These are phyloP conservation scores for Colletotrichum tofieldiae DNA, from an alignment of 2,329 filamentous ascomycete species.

Conservation along the genomic window DNA sequence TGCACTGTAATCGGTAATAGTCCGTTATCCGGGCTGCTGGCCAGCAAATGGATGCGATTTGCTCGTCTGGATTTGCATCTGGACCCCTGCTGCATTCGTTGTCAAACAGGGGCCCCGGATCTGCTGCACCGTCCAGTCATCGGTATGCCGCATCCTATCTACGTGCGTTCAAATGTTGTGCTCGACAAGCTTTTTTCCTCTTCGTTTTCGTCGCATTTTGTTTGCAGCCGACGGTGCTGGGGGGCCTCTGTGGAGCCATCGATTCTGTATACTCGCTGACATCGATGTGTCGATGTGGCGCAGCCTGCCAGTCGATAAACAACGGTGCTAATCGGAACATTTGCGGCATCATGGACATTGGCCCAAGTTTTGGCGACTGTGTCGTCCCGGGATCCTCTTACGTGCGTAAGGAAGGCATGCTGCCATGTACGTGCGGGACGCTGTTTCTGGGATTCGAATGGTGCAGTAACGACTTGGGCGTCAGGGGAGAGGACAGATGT, in stretches of 20 bases:
- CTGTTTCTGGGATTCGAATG: background rate
- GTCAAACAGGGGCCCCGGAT: conserved; percentile 29
- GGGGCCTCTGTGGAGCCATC: background rate
- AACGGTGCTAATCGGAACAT: background rate
- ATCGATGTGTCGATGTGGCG: background rate
- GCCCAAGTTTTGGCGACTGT: background rate
- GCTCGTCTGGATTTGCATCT: conserved; percentile 33
- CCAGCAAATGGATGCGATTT: conserved; percentile 37
- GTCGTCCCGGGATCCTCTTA: conserved; percentile 1
- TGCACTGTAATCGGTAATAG: conserved; percentile 25
- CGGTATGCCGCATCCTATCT: background rate
- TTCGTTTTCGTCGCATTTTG: background rate
- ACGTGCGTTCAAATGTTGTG: conserved; percentile 8
- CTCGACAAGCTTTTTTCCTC: background rate
- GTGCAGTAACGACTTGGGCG: background rate
- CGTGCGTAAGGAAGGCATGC: background rate
- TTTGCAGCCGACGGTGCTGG: background rate
- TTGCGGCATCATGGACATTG: background rate
- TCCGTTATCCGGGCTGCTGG: conserved; percentile 34
- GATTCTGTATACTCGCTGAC: background rate
- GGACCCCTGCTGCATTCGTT: conserved; percentile 27
- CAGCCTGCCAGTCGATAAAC: background rate
- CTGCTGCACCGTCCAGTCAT: conserved; percentile 7
- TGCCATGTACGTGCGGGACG: background rate
- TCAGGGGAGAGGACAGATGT: conserved; percentile 4